Evolutionary conservation across 179 eudicot genomes (phyloP).

Genomic region (Camellia oleifera): DNA sequence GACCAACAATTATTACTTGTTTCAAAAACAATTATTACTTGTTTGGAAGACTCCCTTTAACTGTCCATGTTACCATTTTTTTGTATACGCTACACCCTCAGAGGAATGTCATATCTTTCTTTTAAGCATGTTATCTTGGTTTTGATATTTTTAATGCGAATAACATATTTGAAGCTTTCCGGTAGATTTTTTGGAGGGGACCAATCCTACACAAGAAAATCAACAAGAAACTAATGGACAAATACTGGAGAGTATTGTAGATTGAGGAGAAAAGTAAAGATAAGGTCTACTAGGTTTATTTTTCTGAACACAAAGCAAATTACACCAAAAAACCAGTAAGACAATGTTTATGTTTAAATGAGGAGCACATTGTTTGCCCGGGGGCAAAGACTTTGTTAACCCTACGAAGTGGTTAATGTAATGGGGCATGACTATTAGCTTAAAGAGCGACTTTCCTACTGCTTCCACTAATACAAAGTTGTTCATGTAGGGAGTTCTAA

Average conservation of each 20-base stretch:
- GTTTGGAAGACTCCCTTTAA: constrained; percentile 3
- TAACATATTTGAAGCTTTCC: neutral
- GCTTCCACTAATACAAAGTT: constrained; percentile 10
- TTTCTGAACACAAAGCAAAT: neutral
- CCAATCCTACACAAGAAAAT: neutral
- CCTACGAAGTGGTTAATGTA: neutral
- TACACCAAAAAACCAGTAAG: neutral
- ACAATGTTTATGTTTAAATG: neutral
- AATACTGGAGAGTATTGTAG: neutral
- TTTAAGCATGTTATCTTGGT: constrained; percentile 1
- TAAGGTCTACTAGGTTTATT: neutral
- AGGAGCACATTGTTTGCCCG: neutral
- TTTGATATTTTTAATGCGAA: neutral
- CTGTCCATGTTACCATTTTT: neutral
- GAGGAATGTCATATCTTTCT: neutral
- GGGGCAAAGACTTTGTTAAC: neutral
- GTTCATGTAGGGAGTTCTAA: constrained; percentile 62
- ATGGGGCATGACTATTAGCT: neutral
- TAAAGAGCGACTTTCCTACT: neutral
- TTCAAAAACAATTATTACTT: neutral
- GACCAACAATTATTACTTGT: neutral
- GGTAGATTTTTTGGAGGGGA: neutral
- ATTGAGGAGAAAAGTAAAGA: neutral
- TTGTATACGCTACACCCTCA: neutral
- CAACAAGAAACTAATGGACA: neutral